phyloP scores from a whole-genome alignment of 805 yeast species.

The Wickerhamomyces mucosus region DNA sequence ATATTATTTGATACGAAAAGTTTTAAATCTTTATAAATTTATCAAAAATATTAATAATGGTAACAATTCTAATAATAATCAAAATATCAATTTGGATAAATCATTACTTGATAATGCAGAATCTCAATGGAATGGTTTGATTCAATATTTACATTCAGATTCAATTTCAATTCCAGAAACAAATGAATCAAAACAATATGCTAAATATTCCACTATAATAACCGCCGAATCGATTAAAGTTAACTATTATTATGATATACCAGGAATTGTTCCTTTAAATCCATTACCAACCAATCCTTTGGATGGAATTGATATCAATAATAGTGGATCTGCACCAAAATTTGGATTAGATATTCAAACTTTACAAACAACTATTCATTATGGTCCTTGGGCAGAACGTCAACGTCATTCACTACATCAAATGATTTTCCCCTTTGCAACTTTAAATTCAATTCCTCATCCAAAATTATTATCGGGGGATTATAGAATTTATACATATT shows the following conservation, averaged over 20 bases:
- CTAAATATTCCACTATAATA: constrained; percentile 60
- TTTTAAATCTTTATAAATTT: constrained; percentile 3
- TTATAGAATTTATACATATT: constrained; percentile 45
- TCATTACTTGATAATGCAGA: background rate
- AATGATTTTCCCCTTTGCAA: constrained; percentile 57
- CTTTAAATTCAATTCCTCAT: constrained; percentile 43
- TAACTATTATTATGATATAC: constrained; percentile 59
- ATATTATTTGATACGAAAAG: constrained; percentile 2
- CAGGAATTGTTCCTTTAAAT: constrained; percentile 49
- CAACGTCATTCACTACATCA: constrained; percentile 60
- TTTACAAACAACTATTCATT: constrained; percentile 56
- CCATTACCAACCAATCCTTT: constrained; percentile 21
- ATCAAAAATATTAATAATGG: constrained; percentile 6
- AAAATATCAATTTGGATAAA: no score
- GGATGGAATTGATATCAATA: constrained; percentile 48
- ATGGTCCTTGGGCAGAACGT: constrained; percentile 95
- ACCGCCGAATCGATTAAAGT: constrained; percentile 49
- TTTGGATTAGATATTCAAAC: constrained; percentile 53
- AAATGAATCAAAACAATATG: constrained; percentile 43
- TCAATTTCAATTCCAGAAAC: constrained; percentile 26
- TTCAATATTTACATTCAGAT: constrained; percentile 48
- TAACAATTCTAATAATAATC: constrained; percentile 6
- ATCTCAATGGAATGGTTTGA: constrained; percentile 63
- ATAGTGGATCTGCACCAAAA: constrained; percentile 47
- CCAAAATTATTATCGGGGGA: constrained; percentile 38